These are phyloP conservation scores for Vitis hybrid DNA, from an alignment of 177 flowering plant genomes.

Conservation along the genomic window DNA sequence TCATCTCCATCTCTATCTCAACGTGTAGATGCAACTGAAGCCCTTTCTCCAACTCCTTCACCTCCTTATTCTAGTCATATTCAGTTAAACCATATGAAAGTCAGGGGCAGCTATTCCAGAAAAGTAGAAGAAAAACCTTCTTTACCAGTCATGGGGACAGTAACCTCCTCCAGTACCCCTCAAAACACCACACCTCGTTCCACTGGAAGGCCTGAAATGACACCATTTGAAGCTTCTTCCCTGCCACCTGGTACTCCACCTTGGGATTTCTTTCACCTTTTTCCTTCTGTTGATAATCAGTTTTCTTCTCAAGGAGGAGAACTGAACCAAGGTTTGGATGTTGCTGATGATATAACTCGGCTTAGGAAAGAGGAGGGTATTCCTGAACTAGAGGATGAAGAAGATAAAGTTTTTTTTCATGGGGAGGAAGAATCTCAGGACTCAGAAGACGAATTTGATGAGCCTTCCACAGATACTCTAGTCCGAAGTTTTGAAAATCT, in stretches of 20 bases:
- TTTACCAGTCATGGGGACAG: conserved; percentile 39
- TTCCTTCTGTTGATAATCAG: conserved; percentile 55
- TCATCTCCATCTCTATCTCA: conserved; percentile 76
- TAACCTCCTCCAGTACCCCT: conserved; percentile 55
- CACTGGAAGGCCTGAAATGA: conserved; percentile 37
- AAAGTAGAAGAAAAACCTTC: conserved; percentile 78
- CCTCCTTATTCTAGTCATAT: conserved; percentile 52
- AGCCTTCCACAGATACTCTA: conserved; percentile 58
- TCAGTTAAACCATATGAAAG: conserved; percentile 68
- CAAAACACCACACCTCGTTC: conserved; percentile 42
- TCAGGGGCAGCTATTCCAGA: conserved; percentile 41
- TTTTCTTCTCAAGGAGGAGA: conserved; percentile 50
- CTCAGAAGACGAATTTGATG: conserved; percentile 86
- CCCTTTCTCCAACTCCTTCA: conserved; percentile 65
- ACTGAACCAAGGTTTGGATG: conserved; percentile 36
- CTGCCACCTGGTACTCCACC: conserved; percentile 46
- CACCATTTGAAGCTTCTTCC: conserved; percentile 41
- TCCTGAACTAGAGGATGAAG: conserved; percentile 67
- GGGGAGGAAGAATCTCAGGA: conserved; percentile 38
- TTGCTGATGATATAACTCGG: conserved; percentile 37
- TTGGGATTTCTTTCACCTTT: conserved; percentile 86
- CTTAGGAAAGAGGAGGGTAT: conserved; percentile 63
- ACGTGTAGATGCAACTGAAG: conserved; percentile 43
- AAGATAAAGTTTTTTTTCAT: conserved; percentile 48
- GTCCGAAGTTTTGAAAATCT: conserved; percentile 66